Evolutionary conservation across 495 filamentous ascomycete genomes (phyloP).

Genomic region (Apiosordaria backusii): DNA sequence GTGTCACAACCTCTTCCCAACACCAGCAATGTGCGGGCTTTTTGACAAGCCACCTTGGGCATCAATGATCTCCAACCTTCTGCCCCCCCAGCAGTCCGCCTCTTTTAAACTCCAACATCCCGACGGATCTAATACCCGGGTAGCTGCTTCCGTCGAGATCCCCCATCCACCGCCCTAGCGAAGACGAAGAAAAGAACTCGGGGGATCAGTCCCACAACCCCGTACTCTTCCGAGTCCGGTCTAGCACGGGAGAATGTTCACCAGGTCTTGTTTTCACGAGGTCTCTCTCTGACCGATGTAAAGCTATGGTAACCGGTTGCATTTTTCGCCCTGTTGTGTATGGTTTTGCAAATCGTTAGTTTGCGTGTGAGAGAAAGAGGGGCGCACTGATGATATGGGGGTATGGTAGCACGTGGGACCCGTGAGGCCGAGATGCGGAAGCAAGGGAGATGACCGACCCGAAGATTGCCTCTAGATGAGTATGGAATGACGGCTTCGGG

Average conservation of each 20-base stretch:
- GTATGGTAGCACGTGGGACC: not conserved
- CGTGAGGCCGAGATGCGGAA: not conserved
- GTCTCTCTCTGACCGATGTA: not conserved
- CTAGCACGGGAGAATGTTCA: not conserved
- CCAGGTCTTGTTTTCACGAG: not conserved
- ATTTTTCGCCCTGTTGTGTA: not conserved
- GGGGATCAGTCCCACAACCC: too few relatives aligned
- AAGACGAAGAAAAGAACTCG: too few relatives aligned
- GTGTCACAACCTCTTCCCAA: not conserved
- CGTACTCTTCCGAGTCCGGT: not conserved
- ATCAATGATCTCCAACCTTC: too few relatives aligned
- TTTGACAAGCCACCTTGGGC: not conserved
- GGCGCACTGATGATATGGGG: not conserved
- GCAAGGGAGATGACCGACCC: not conserved
- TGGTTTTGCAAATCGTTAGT: not conserved
- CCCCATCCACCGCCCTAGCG: too few relatives aligned
- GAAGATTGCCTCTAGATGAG: not conserved
- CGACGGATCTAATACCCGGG: too few relatives aligned
- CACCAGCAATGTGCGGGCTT: not conserved
- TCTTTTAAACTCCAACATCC: too few relatives aligned
- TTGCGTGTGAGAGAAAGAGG: not conserved
- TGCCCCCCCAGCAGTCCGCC: too few relatives aligned
- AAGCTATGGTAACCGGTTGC: not conserved
- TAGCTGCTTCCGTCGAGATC: too few relatives aligned
- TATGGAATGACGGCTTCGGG: too few relatives aligned